These are phyloP conservation scores for Chlorociboria aeruginascens DNA, from an alignment of 495 filamentous ascomycete species.

Conservation along the genomic window DNA sequence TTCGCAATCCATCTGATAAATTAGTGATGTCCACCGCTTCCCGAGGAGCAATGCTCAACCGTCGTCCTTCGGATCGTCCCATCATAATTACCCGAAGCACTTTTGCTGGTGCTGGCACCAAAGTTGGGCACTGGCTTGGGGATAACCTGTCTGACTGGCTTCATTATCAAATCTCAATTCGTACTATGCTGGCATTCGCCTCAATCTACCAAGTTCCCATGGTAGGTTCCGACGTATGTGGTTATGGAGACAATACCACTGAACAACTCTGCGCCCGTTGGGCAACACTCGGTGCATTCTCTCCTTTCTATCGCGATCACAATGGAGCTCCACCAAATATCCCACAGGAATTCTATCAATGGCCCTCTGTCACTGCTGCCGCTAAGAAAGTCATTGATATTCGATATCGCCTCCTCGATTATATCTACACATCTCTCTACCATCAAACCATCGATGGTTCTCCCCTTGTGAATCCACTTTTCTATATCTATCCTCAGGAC, in stretches of 20 bases:
- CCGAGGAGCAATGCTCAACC: constrained; percentile 52
- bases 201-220: constrained; percentile 78
- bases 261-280: constrained; percentile 64
- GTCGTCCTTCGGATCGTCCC: constrained; percentile 56
- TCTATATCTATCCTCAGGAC: constrained; percentile 75
- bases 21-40: constrained; percentile 64
- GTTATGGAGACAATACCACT: constrained; percentile 58
- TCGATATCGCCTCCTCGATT: constrained; percentile 78
- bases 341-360: constrained; percentile 72
- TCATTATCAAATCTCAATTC: constrained; percentile 58
- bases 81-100: constrained; percentile 77
- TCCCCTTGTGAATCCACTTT: constrained; percentile 81
- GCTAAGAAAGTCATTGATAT: constrained; percentile 62
- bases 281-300: constrained; percentile 37
- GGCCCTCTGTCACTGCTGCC: constrained; percentile 49
- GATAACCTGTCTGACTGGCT: constrained; percentile 68
- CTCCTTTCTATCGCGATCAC: constrained; percentile 79
- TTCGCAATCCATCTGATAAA: not conserved
- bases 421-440: constrained; percentile 94
- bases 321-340: constrained; percentile 33
- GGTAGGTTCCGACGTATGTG: constrained; percentile 77
- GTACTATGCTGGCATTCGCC: constrained; percentile 59
- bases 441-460: constrained; percentile 68
- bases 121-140: constrained; percentile 82
- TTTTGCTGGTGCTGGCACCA: constrained; percentile 65